These are phyloP conservation scores for Geotrichum armillariae DNA, from an alignment of 1,139 yeast species.

Conservation along the genomic window DNA sequence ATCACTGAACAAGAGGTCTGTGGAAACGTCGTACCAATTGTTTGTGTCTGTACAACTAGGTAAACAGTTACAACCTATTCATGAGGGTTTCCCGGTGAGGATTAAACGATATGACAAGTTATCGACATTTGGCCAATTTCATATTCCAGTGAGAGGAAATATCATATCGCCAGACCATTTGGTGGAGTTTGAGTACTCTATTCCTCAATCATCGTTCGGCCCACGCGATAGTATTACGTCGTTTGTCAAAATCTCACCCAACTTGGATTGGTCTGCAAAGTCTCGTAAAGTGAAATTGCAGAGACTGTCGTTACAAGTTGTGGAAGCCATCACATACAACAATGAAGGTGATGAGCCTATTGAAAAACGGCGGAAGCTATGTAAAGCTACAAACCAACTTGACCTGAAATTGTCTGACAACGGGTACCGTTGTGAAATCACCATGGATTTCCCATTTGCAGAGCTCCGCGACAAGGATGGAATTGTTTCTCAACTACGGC, in stretches of 20 bases:
- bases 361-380: conserved; percentile 36
- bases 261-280: conserved; percentile 40
- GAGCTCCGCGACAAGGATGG: conserved; percentile 34
- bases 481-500: conserved; percentile 36
- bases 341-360: conserved; percentile 37
- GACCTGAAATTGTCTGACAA: conserved; percentile 34
- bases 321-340: conserved; percentile 39
- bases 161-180: conserved; percentile 40
- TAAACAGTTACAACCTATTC: conserved; percentile 30
- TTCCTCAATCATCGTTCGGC: conserved; percentile 42
- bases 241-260: conserved; percentile 37
- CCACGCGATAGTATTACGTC: conserved; percentile 41
- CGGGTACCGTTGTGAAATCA: conserved; percentile 35
- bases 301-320: conserved; percentile 39
- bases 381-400: conserved; percentile 35
- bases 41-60: conserved; percentile 37
- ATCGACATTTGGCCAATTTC: conserved; percentile 42
- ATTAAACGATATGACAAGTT: conserved; percentile 43
- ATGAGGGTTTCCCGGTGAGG: conserved; percentile 39
- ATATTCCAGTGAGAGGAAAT: conserved; percentile 35
- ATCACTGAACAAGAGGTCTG: conserved; percentile 35
- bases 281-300: conserved; percentile 41
- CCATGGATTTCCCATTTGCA: conserved; percentile 36
- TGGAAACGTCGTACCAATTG: conserved; percentile 39
- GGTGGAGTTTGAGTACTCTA: conserved; percentile 38